Base-by-base conservation (phyloP, 805 yeast genomes). In the Spathaspora passalidarum region DNA sequence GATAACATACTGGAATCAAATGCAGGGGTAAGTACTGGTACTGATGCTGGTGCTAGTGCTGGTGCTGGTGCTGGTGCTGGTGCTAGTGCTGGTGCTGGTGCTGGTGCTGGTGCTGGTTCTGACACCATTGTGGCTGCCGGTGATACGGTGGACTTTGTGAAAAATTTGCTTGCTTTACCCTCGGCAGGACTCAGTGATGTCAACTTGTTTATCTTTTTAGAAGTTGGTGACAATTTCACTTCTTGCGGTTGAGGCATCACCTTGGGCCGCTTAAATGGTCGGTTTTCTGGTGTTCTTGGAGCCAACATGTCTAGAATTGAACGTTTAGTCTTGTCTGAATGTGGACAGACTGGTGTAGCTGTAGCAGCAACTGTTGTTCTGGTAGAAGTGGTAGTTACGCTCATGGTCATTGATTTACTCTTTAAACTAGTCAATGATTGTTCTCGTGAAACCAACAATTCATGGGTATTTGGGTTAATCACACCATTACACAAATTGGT, bases 401-500 rank as follows among this genome's bases (percentile, higher is more conserved):
- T 13, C 13, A 22, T 10, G 16, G 32, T 18, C 3, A 56, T 34
- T 7, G 62, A 57, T 3, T 41, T 39, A 38, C 62, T 56, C 47
- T 56, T 57, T 39, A 60, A 46, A 32, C 32, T 29, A 10, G 38
- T 38, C 38, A 73, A 49, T 40, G 59, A 58, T 40, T 61, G 68
- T 47, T 80, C 85, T 52, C 85, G 65, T 2, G 83, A 66, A 0
- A 70, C 48, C 25, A 84, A 63, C 1, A 63, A 61, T 38, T 63
- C 57, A 50, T 79, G 80, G 1, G 80, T 71, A 44, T 77, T 71
- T 1, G 97, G 97, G 60, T 84, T 80, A 8, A 86, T 53, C 6
- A 72, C 75, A 1, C 95, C 97, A 14, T 50, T 52, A 8, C 96
- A 87, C 17, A 90, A 73, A 36, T 65, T 63, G 0, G 51, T 50